These are phyloP conservation scores for Trypanosoma grayi DNA, from an alignment of 208 protist genomes.

Conservation along the genomic window DNA sequence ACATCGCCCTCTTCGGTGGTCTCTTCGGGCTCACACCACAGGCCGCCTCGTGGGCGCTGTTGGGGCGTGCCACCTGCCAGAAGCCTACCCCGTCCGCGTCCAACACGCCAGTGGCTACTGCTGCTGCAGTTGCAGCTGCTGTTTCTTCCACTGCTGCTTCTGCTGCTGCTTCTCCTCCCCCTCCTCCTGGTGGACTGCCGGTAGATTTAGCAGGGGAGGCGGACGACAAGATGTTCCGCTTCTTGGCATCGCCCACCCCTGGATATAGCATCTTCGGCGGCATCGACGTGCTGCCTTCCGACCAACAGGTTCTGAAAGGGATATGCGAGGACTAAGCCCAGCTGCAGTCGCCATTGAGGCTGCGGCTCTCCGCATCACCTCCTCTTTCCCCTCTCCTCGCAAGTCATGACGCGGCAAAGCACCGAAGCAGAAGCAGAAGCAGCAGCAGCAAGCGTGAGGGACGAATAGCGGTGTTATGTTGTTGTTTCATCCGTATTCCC, in stretches of 20 bases:
- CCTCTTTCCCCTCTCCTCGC: neutral
- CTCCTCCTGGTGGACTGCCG: neutral
- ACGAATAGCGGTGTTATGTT: too few species aligned
- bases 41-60: conserved; percentile 23
- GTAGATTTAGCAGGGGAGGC: neutral
- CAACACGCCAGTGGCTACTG: neutral
- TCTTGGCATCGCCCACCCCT: conserved; percentile 3
- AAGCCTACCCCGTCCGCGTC: neutral
- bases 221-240: conserved; percentile 31
- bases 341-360: neutral
- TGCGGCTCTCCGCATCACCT: neutral
- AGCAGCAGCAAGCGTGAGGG: too few species aligned
- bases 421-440: too few species aligned
- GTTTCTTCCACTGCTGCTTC: neutral
- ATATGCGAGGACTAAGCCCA: conserved; percentile 25
- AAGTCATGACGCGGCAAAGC: too few species aligned
- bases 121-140: neutral
- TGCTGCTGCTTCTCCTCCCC: neutral
- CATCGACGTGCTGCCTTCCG: conserved; percentile 25
- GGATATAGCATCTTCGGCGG: conserved; percentile 27
- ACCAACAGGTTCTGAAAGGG: conserved; percentile 29
- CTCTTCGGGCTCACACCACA: conserved; percentile 37
- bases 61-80: conserved; percentile 28
- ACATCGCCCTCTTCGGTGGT: conserved; percentile 41
- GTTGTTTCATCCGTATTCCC: too few species aligned